These are phyloP conservation scores for Galeopsis tetrahit DNA, from an alignment of 257 asterid genomes.

Conservation along the genomic window DNA sequence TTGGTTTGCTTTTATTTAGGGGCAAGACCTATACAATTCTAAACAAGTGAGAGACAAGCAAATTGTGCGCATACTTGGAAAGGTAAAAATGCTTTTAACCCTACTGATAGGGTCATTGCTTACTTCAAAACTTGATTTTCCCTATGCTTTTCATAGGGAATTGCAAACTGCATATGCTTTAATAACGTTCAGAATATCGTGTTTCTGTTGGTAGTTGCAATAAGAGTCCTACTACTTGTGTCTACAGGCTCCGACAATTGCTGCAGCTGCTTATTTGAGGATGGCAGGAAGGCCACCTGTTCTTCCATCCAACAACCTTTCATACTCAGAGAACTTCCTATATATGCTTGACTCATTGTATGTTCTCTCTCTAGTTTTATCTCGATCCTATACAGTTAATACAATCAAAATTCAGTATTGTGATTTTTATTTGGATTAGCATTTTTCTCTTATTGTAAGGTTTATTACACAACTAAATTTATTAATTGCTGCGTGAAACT, in stretches of 20 bases:
- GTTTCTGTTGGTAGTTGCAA: conserved; percentile 15
- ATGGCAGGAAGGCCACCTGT: conserved; percentile 99
- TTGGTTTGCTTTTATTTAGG: conserved; percentile 47
- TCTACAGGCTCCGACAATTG: conserved; percentile 96
- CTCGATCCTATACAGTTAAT: background rate
- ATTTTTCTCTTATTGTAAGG: conserved; percentile 18
- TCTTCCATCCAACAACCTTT: conserved; percentile 92
- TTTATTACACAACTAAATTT: background rate
- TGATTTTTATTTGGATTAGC: background rate
- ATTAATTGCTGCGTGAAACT: background rate
- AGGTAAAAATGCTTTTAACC: conserved; percentile 49
- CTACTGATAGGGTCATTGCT: conserved; percentile 1
- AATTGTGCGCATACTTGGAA: conserved; percentile 92
- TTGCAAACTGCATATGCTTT: background rate
- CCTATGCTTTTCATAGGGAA: conserved; percentile 8
- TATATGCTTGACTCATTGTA: conserved; percentile 99
- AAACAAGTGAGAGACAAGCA: conserved; percentile 96
- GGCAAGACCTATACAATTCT: conserved; percentile 83
- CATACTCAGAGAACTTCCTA: conserved; percentile 95
- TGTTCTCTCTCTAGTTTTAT: conserved; percentile 38
- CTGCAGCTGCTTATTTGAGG: conserved; percentile 99
- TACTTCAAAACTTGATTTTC: background rate
- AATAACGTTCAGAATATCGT: conserved; percentile 8
- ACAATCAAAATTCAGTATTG: background rate
- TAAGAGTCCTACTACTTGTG: conserved; percentile 25